These are phyloP conservation scores for Fusarium sp. DNA, from an alignment of 2,329 filamentous ascomycete species.

Conservation along the genomic window DNA sequence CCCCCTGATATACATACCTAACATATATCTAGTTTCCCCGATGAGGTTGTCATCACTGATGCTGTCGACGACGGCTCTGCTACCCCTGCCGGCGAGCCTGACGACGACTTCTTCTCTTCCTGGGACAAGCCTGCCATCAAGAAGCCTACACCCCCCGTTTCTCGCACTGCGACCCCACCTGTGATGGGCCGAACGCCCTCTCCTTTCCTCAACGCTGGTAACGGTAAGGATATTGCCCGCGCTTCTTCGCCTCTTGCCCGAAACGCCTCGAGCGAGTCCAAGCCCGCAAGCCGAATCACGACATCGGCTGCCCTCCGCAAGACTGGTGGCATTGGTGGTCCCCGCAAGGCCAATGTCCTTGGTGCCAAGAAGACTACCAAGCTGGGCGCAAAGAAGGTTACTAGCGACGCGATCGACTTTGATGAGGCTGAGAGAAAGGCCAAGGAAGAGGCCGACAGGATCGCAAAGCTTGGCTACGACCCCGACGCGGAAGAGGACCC, in stretches of 20 bases:
- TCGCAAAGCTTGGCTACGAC: slow-evolving; percentile 95
- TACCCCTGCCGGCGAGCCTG: slow-evolving; percentile 84
- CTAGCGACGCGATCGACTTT: slow-evolving; percentile 86
- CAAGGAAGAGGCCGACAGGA: slow-evolving; percentile 95
- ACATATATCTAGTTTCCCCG: slow-evolving; percentile 72
- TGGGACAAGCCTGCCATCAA: slow-evolving; percentile 99
- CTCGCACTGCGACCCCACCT: slow-evolving; percentile 87
- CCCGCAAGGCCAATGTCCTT: slow-evolving; percentile 87
- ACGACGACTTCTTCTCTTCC: slow-evolving; percentile 98
- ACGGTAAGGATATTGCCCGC: slow-evolving; percentile 77
- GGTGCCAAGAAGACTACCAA: slow-evolving; percentile 85
- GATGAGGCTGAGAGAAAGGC: slow-evolving; percentile 97
- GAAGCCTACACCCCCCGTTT: slow-evolving; percentile 91
- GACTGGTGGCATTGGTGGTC: slow-evolving; percentile 68
- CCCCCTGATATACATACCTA: slow-evolving; percentile 27
- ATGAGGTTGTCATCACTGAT: slow-evolving; percentile 87
- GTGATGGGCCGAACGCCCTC: slow-evolving; percentile 83
- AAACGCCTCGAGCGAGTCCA: slow-evolving; percentile 61
- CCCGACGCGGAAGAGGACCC: slow-evolving; percentile 82
- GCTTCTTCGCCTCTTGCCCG: slow-evolving; percentile 84
- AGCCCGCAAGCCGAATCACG: slow-evolving; percentile 77
- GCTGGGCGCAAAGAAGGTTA: slow-evolving; percentile 93
- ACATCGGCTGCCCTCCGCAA: slow-evolving; percentile 87
- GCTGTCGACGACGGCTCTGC: slow-evolving; percentile 73
- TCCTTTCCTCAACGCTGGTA: slow-evolving; percentile 86